Base-by-base conservation (phyloP, 192 early-diverging fungal genomes). In the Spinellus fusiger region DNA sequence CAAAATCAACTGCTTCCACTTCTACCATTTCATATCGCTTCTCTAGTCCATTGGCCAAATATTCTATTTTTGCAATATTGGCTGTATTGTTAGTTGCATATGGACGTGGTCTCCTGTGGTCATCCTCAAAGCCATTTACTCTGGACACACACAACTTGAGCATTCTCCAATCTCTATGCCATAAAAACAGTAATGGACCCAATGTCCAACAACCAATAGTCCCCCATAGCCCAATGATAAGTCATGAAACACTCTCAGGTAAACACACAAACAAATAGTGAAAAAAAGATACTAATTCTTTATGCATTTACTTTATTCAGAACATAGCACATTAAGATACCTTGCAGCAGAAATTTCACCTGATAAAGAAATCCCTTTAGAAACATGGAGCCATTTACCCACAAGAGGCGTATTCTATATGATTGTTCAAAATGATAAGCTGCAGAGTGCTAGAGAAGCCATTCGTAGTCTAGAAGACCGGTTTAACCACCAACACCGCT, bases 391-490 rank as follows among this genome's bases (percentile, higher is more conserved):
- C 5, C 22, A 12, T 12, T 15, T 66, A 7, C 51, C 58, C 16
- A 56, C 64, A 8, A 85, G 83, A 31, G 88, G 82, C 13, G 82
- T 76, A 9, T 83, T 92, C 67, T 84, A 92, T 18, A 81, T 93
- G 56, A 71, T 94, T 2, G 86, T 91, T 28, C 77, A 85, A 10
- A 90, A 94, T 37, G 62, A 65, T 1, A 90, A 94, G 47, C 56
- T 89, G 40, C 60, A 77, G 7, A 82, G 75, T n/a, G 79, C 87
- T 26, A 68, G 76, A 5, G 50, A 62, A 1, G 69, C 87, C 0
- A 77, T 94, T 55, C 74, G 72, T 44, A 75, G 84, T 53, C 57
- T 94, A 13, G 89, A 95, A 64, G 84, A 92, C 61, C 78, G 91
- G 10, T 93, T 92, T 68, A 95, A 95, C 64, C 49, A 67, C 48